A percentile compares a stretch with the other conserved stretches of the same genome.
phyloP scores from a whole-genome alignment of 176 grass and related monocot species.

The Raddia guianensis region DNA sequence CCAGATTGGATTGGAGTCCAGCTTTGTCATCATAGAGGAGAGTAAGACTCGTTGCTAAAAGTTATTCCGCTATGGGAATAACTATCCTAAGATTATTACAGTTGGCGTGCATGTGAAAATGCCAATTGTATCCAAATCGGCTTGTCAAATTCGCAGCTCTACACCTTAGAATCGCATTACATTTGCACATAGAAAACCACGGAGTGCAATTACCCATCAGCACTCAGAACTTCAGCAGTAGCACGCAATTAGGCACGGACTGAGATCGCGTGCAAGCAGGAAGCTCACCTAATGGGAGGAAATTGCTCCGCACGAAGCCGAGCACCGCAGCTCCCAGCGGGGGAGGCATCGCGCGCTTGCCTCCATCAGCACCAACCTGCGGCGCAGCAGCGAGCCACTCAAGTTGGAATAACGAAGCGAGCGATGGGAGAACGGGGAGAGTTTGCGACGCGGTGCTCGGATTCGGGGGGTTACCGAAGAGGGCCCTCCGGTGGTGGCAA shows the following conservation, averaged over 20 bases:
- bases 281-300: slow-evolving; percentile 81
- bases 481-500: slow-evolving; percentile 29
- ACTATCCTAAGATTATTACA: not conserved
- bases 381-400: slow-evolving; percentile 22
- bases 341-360: slow-evolving; percentile 39
- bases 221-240: not conserved
- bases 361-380: slow-evolving; percentile 53
- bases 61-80: too few relatives aligned
- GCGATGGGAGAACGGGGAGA: not conserved
- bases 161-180: not conserved
- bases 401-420: slow-evolving; percentile 28
- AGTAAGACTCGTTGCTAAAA: too few relatives aligned
- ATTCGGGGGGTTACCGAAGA: slow-evolving; percentile 34
- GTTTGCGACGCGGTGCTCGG: not conserved
- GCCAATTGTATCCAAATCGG: not conserved
- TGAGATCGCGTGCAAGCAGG: slow-evolving; percentile 10
- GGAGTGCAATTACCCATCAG: slow-evolving; percentile 8
- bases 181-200: not conserved
- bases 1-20: not conserved
- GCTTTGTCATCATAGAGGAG: not conserved
- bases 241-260: not conserved
- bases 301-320: slow-evolving; percentile 66
- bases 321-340: slow-evolving; percentile 37
- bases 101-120: not conserved
- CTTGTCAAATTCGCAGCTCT: not conserved